Percentiles rank a stretch among this genome's conserved stretches.
Evolutionary conservation across 129 eudicot species (phyloP).

Genomic region (Ambrosia trifida): DNA sequence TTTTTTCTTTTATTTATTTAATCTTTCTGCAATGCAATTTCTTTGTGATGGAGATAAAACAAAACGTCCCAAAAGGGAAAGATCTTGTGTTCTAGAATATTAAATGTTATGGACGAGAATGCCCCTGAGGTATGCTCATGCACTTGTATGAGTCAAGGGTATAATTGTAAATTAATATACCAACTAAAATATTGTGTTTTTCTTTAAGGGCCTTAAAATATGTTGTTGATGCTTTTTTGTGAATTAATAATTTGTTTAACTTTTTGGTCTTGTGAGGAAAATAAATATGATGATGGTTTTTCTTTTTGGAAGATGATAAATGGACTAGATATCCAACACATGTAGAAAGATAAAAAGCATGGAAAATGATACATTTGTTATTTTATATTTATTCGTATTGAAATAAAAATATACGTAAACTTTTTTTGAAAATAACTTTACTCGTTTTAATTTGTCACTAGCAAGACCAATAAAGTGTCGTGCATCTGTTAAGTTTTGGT

Average conservation of each 20-base stretch:
- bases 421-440: too few relatives aligned
- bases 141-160: background rate
- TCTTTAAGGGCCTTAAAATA: too few relatives aligned
- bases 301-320: background rate
- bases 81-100: background rate
- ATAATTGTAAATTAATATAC: background rate
- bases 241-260: background rate
- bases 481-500: background rate
- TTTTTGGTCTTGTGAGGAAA: background rate
- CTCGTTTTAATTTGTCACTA: background rate
- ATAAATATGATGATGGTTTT: background rate
- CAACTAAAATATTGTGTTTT: background rate
- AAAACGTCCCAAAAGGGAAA: constrained; percentile 22
- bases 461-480: background rate
- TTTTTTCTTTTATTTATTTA: background rate
- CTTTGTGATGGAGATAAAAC: constrained; percentile 23
- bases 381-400: too few relatives aligned
- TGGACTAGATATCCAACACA: background rate
- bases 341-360: background rate
- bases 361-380: too few relatives aligned
- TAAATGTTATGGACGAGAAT: constrained; percentile 15
- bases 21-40: constrained; percentile 9
- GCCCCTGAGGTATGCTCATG: background rate
- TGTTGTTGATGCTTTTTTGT: background rate
- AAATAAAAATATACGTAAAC: too few relatives aligned